phyloP scores from a whole-genome alignment of 768 basidiomycete species.

The Tricholoma furcatifolium region DNA sequence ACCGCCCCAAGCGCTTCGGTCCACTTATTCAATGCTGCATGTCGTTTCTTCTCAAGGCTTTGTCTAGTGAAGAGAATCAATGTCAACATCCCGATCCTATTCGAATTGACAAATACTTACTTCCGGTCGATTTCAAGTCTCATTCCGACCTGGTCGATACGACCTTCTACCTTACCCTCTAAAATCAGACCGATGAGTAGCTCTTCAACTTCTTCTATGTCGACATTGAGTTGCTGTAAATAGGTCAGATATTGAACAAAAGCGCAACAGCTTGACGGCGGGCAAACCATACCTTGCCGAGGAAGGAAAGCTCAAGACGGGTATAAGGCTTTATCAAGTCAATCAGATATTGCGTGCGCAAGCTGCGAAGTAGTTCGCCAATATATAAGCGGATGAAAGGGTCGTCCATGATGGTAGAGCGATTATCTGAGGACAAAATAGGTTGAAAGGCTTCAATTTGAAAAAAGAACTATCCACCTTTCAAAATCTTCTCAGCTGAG shows the following conservation, averaged over 20 bases:
- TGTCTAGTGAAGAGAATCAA: conserved; percentile 46
- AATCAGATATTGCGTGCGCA: conserved; percentile 95
- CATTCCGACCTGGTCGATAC: conserved; percentile 96
- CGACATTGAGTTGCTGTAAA: conserved; percentile 90
- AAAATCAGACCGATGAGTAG: conserved; percentile 91
- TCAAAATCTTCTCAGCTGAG: conserved; percentile 93
- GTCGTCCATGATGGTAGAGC: conserved; percentile 95
- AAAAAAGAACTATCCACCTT: conserved; percentile 47
- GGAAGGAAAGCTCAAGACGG: conserved; percentile 87
- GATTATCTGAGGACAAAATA: conserved; percentile 62
- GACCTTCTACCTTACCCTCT: conserved; percentile 95
- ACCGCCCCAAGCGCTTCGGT: conserved; percentile 76
- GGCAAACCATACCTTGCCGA: conserved; percentile 68
- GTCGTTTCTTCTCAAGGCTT: conserved; percentile 85
- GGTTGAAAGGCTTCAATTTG: not conserved
- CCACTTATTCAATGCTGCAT: conserved; percentile 80
- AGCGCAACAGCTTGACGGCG: not conserved
- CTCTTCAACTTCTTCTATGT: conserved; percentile 88
- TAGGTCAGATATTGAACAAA: not conserved
- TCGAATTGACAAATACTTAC: conserved; percentile 45
- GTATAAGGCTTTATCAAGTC: conserved; percentile 99
- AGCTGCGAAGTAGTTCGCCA: conserved; percentile 89
- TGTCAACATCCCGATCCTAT: not conserved
- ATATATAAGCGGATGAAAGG: conserved; percentile 94
- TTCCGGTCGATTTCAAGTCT: conserved; percentile 87